Percentiles rank a stretch among this genome's conserved stretches.
These are phyloP conservation scores for Oryza officinalis DNA, from an alignment of 176 grass and related monocot genomes.

Conservation along the genomic window DNA sequence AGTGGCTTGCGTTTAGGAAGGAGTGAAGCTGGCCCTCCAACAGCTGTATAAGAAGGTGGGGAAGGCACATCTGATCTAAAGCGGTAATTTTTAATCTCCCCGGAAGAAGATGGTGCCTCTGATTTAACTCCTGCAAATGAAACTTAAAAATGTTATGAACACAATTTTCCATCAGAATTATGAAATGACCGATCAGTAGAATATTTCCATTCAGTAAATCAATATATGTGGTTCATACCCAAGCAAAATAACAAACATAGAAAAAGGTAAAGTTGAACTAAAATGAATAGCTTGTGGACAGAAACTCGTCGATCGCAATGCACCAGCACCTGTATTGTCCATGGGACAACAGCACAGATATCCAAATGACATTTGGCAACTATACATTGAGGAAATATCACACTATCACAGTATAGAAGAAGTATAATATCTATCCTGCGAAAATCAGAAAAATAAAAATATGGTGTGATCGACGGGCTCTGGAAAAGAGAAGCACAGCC, in stretches of 20 bases:
- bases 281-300: not conserved
- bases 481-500: not conserved
- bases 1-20: constrained; percentile 90
- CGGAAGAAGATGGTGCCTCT: constrained; percentile 50
- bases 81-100: constrained; percentile 67
- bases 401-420: not conserved
- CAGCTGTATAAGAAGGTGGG: constrained; percentile 74
- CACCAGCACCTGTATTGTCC: not conserved
- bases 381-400: not conserved
- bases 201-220: not conserved
- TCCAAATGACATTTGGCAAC: not conserved
- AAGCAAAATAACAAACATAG: not conserved
- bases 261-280: not conserved
- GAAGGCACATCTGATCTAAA: constrained; percentile 90
- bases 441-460: not conserved
- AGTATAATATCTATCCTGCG: not conserved
- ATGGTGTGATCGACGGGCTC: not conserved
- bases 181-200: not conserved
- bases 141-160: constrained; percentile 13
- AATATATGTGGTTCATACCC: not conserved
- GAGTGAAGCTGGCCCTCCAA: constrained; percentile 90
- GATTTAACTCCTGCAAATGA: constrained; percentile 48
- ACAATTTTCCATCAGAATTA: constrained; percentile 26
- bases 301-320: not conserved
- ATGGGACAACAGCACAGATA: constrained; percentile 6